These are phyloP conservation scores for Lasiodiplodia citricola DNA, from an alignment of 2,329 filamentous ascomycete species.

Conservation along the genomic window DNA sequence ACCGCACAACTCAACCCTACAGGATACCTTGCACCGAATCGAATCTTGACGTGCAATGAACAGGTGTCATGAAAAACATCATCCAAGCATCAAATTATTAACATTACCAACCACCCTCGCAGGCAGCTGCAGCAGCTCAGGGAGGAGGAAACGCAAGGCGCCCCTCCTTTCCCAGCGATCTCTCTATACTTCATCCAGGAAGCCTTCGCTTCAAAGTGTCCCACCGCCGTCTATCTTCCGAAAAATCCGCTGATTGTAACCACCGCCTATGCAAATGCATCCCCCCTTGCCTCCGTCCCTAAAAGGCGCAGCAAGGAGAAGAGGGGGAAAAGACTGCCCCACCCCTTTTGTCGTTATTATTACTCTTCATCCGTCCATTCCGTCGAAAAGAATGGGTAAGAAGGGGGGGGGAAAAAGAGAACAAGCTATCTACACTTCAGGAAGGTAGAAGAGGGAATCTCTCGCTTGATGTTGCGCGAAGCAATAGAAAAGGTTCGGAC, in stretches of 20 bases:
- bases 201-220: too few species aligned
- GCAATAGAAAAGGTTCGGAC: neutral
- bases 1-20: too few species aligned
- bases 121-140: neutral
- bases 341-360: neutral
- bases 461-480: neutral
- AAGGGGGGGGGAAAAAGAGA: neutral
- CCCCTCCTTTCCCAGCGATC: neutral
- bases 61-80: neutral
- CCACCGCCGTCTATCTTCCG: neutral
- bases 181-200: neutral
- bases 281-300: neutral
- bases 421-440: neutral
- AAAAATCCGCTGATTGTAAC: neutral
- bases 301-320: neutral
- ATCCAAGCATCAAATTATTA: neutral
- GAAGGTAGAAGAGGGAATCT: neutral
- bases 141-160: neutral
- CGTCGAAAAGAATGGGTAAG: neutral
- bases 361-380: neutral
- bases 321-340: neutral
- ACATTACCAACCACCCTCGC: neutral
- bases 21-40: too few species aligned
- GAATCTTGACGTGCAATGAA: too few species aligned
- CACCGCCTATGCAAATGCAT: neutral